Base-by-base conservation (phyloP, 2,329 filamentous ascomycete genomes). In the Aspergillus pseudoviridinutans region DNA sequence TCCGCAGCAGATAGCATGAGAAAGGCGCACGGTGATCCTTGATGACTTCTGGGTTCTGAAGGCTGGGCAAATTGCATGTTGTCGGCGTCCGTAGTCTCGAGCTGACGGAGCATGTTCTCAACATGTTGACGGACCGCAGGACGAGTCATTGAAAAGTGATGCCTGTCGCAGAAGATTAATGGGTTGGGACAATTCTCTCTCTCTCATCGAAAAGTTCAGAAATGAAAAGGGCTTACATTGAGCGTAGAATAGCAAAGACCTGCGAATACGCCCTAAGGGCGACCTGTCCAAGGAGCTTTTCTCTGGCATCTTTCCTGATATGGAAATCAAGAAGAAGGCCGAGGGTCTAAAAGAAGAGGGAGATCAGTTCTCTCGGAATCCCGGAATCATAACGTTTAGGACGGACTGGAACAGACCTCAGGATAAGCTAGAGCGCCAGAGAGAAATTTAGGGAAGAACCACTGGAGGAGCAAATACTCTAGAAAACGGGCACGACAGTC, bases 371-470 rank as follows among this genome's bases (percentile, higher is more conserved):
- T 61, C 51, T 12, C 20, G 35, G 32, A 49, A 32, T 47, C 20
- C 53, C 49, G 12, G 32, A 47, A 46, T 42, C 29, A 47, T 20
- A 32, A 51, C 32, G 32, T 10, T 9, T 47, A 12, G 14, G 24
- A 56, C 29, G 29, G 32, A 41, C 29, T 25, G 52, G 24, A 53
- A 57, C 60, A 65, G 81, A 86, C 92, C 82, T 99, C 94, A 10
- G 94, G 94, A 68, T 94, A 90, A 50, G 91, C 90, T 68, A 97
- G 85, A 54, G 91, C 88, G 66, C 90, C 88, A 50, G 91, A 83
- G 38, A 97, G 80, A 74, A 94, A 97, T 53, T 88, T 88, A 61
- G 91, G 89, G 72, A 97, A 96, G 61, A 97, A 87, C 87, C 93
- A 99, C 70, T 92, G 89, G 67, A 88, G 90, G 61, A 97, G 87